Conservation (phyloP, 1,139 yeast species). For the Chernovozyma aurita region DNA sequence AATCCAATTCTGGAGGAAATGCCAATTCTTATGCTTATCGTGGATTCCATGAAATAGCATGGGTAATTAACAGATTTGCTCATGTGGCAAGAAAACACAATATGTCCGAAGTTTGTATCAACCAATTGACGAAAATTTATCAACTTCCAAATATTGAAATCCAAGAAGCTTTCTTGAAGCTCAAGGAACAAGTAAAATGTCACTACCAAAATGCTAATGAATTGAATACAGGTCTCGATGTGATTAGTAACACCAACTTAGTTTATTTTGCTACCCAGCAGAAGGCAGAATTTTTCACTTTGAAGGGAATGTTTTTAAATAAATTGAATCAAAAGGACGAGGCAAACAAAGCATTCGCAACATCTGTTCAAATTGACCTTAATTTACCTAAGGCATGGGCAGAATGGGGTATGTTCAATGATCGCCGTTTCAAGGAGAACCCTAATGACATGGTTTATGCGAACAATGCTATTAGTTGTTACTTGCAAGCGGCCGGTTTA, state of each 20-base stretch:
- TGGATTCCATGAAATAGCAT: constrained; percentile 97
- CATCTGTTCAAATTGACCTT: constrained; percentile 93
- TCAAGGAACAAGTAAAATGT: constrained; percentile 96
- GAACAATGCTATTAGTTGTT: constrained; percentile 91
- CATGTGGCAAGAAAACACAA: constrained; percentile 97
- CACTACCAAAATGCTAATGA: constrained; percentile 88
- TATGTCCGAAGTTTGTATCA: constrained; percentile 95
- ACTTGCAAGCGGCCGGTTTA: constrained; percentile 94
- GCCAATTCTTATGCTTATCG: constrained; percentile 92
- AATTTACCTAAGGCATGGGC: constrained; percentile 99
- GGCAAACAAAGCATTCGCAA: constrained; percentile 95
- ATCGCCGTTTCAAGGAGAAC: constrained; percentile 78
- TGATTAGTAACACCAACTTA: constrained; percentile 90
- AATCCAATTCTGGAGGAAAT: constrained; percentile 63
- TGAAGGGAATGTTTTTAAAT: constrained; percentile 96
- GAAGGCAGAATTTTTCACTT: constrained; percentile 94
- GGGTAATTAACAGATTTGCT: constrained; percentile 98
- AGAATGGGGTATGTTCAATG: constrained; percentile 97
- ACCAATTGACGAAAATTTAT: constrained; percentile 88
- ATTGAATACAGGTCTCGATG: constrained; percentile 90
- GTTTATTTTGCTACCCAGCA: constrained; percentile 96
- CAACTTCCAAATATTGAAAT: constrained; percentile 96
- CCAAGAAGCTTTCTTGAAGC: constrained; percentile 93
- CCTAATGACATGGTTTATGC: constrained; percentile 84
- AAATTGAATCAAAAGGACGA: constrained; percentile 87